These are phyloP conservation scores for Chalara sp. DNA, from an alignment of 2,329 filamentous ascomycete genomes.

Conservation along the genomic window DNA sequence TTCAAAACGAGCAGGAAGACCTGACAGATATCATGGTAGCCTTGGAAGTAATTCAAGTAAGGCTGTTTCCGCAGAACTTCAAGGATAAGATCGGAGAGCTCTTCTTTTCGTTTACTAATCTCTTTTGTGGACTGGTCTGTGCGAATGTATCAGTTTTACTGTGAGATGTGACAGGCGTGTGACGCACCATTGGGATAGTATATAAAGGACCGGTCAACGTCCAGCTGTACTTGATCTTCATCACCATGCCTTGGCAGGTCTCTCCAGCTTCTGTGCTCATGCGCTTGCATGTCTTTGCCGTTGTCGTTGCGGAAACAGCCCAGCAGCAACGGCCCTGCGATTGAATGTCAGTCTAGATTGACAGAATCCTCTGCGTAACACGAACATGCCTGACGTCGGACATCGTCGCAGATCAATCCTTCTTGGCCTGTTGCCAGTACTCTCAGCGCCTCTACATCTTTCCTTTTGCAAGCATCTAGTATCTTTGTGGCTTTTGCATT, in stretches of 20 bases:
- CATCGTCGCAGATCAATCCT: constrained; percentile 59
- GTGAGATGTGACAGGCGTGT: constrained; percentile 17
- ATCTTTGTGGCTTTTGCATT: constrained; percentile 40
- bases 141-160: constrained; percentile 18
- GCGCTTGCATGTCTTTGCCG: constrained; percentile 14
- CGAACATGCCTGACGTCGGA: constrained; percentile 75
- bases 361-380: constrained; percentile 20
- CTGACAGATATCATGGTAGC: constrained; percentile 97
- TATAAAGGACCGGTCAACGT: constrained; percentile 94
- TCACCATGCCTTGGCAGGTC: constrained; percentile 71
- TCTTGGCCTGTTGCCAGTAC: constrained; percentile 54
- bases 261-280: constrained; percentile 21
- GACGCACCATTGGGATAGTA: constrained; percentile 79
- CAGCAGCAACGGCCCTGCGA: constrained; percentile 57
- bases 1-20: constrained; percentile 85
- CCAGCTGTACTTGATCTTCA: constrained; percentile 84
- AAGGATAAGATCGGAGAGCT: constrained; percentile 75
- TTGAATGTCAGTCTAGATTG: constrained; percentile 10
- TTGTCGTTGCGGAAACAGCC: constrained; percentile 27
- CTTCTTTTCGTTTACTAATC: constrained; percentile 62
- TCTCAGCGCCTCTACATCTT: constrained; percentile 49
- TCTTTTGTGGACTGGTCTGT: constrained; percentile 65
- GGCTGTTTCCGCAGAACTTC: constrained; percentile 75
- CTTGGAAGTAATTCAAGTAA: constrained; percentile 91
- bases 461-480: constrained; percentile 51